Percentiles rank a stretch among this genome's conserved stretches.
Conservation (phyloP, 352 stramenopile genomes). For the Chrysophaeum taylorii region DNA sequence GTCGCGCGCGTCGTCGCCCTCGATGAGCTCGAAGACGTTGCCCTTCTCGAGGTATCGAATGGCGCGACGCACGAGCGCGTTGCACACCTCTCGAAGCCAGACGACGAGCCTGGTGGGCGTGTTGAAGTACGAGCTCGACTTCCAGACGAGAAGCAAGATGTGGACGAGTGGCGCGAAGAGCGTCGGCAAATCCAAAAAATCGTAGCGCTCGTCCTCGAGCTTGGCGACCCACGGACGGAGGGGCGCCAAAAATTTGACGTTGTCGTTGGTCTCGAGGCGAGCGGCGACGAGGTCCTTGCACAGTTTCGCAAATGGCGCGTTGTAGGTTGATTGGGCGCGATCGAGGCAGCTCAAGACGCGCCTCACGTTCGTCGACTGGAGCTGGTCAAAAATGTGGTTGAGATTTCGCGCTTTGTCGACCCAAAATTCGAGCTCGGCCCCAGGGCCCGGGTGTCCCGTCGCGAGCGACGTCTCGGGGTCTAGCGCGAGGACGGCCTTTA, state of each 20-base stretch:
- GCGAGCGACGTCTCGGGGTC: constrained; percentile 62
- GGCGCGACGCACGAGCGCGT: constrained; percentile 67
- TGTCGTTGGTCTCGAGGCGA: constrained; percentile 68
- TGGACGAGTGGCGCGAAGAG: constrained; percentile 72
- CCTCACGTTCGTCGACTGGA: constrained; percentile 67
- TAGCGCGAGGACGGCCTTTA: constrained; percentile 78
- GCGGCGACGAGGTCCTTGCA: constrained; percentile 78
- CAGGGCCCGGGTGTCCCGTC: constrained; percentile 57
- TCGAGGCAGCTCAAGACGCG: constrained; percentile 74
- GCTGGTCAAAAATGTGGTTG: constrained; percentile 74
- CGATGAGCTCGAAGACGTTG: constrained; percentile 61
- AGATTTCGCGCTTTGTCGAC: constrained; percentile 61
- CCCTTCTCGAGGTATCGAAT: constrained; percentile 51
- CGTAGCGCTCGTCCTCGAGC: constrained; percentile 25
- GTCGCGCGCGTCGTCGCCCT: constrained; percentile 41
- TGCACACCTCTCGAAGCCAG: constrained; percentile 70
- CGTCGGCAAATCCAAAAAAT: constrained; percentile 48
- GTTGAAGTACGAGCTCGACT: constrained; percentile 76
- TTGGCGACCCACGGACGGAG: constrained; percentile 38
- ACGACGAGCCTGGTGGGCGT: constrained; percentile 68
- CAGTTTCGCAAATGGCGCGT: constrained; percentile 72
- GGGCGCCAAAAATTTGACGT: constrained; percentile 64
- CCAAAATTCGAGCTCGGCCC: constrained; percentile 77
- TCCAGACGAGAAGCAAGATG: constrained; percentile 73
- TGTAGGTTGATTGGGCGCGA: constrained; percentile 72